Evolutionary conservation across 768 basidiomycete genomes (phyloP).

Genomic region (Lentinus tigrinus): DNA sequence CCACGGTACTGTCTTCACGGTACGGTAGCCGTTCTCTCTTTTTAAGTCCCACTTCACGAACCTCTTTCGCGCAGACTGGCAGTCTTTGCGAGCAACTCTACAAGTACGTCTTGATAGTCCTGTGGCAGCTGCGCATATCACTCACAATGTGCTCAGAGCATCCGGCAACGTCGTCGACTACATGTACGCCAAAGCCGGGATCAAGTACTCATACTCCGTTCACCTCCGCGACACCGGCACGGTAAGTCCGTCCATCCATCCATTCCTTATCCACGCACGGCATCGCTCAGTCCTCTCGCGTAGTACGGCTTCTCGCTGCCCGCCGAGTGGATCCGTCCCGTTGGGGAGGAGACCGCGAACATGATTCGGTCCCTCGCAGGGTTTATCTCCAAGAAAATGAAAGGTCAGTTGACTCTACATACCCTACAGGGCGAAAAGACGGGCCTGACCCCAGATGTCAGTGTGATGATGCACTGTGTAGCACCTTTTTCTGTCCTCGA

Average conservation of each 20-base stretch:
- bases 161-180: constrained; percentile 69
- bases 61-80: constrained; percentile 36
- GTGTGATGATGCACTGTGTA: no score
- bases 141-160: constrained; percentile 33
- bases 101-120: constrained; percentile 28
- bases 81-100: constrained; percentile 47
- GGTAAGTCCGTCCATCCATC: constrained; percentile 36
- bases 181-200: constrained; percentile 53
- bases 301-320: constrained; percentile 82
- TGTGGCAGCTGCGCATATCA: neutral
- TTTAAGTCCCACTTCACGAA: neutral
- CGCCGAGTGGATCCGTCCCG: constrained; percentile 67
- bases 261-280: neutral
- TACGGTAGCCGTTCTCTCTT: constrained; percentile 16
- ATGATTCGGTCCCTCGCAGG: constrained; percentile 66
- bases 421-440: neutral
- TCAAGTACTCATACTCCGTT: constrained; percentile 63
- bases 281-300: neutral
- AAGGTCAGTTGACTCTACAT: constrained; percentile 4
- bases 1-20: constrained; percentile 58
- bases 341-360: constrained; percentile 71
- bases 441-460: no score
- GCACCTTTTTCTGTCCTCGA: no score
- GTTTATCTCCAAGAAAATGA: constrained; percentile 46
- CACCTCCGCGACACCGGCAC: constrained; percentile 73